phyloP scores from a whole-genome alignment of 306 rosid genomes.

The Dryas drummondii region DNA sequence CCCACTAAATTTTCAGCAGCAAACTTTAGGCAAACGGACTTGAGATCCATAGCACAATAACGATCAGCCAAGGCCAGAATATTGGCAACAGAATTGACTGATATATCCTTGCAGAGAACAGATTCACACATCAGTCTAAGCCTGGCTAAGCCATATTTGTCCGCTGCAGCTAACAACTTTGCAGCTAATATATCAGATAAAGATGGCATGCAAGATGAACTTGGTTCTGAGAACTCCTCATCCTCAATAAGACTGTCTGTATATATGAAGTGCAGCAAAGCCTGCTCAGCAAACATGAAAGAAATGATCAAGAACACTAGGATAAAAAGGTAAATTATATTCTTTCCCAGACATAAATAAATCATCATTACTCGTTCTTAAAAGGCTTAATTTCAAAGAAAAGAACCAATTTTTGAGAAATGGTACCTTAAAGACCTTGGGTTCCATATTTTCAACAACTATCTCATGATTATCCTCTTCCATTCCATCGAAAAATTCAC shows the following conservation, averaged over 20 bases:
- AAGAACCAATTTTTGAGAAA: background rate
- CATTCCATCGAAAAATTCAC: slow-evolving; percentile 54
- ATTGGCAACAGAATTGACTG: slow-evolving; percentile 84
- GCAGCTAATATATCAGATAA: slow-evolving; percentile 73
- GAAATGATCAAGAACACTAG: slow-evolving; percentile 28
- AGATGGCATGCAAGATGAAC: slow-evolving; percentile 58
- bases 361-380: background rate
- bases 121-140: slow-evolving; percentile 93
- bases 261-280: slow-evolving; percentile 86
- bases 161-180: slow-evolving; percentile 89
- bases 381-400: background rate
- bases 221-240: slow-evolving; percentile 65
- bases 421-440: slow-evolving; percentile 90
- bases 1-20: slow-evolving; percentile 93
- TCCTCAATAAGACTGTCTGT: slow-evolving; percentile 78
- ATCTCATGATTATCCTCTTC: slow-evolving; percentile 60
- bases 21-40: slow-evolving; percentile 86
- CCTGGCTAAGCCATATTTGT: slow-evolving; percentile 78
- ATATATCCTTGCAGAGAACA: slow-evolving; percentile 86
- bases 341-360: background rate
- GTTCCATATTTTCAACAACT: slow-evolving; percentile 68
- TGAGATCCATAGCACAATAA: slow-evolving; percentile 74
- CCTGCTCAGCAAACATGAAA: slow-evolving; percentile 56
- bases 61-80: slow-evolving; percentile 90
- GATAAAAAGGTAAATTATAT: background rate